A percentile compares a stretch with the other conserved stretches of the same genome.
Conservation (phyloP, 768 basidiomycete genomes). For the Termitomyces sp. region DNA sequence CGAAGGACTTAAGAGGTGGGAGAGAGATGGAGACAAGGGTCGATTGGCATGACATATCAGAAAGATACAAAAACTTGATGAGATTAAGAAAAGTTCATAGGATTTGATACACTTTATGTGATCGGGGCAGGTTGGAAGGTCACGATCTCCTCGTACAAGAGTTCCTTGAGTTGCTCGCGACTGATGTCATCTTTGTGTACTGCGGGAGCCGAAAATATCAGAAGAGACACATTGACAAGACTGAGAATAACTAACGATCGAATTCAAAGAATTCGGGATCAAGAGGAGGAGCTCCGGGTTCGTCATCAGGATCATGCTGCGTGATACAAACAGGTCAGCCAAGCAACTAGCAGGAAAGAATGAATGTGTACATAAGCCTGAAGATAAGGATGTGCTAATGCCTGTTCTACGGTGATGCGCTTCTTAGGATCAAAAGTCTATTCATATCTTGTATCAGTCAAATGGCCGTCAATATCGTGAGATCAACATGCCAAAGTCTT, state of each 20-base stretch:
- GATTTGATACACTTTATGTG: slow-evolving; percentile 25
- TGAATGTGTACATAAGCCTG: slow-evolving; percentile 70
- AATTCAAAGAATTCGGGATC: slow-evolving; percentile 97
- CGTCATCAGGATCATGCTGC: slow-evolving; percentile 94
- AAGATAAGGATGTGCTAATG: slow-evolving; percentile 90
- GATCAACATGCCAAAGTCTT: slow-evolving; percentile 62
- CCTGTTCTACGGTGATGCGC: slow-evolving; percentile 90
- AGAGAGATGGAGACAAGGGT: neutral
- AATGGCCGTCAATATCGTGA: neutral
- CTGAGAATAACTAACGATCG: slow-evolving; percentile 56
- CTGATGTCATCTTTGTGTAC: slow-evolving; percentile 96
- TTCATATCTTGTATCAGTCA: neutral
- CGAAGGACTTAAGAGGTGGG: neutral
- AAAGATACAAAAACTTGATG: neutral
- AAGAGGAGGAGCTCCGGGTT: slow-evolving; percentile 93
- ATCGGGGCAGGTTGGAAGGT: slow-evolving; percentile 71
- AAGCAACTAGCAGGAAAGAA: neutral
- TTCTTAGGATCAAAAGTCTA: slow-evolving; percentile 98
- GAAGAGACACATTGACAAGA: neutral
- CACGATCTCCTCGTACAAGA: slow-evolving; percentile 94
- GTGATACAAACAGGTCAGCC: neutral
- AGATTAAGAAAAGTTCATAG: neutral
- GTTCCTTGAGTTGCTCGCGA: slow-evolving; percentile 91
- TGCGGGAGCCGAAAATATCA: slow-evolving; percentile 21
- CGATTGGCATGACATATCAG: neutral